phyloP scores from a whole-genome alignment of 345 rosid species.

The Excoecaria cochinchinensis region DNA sequence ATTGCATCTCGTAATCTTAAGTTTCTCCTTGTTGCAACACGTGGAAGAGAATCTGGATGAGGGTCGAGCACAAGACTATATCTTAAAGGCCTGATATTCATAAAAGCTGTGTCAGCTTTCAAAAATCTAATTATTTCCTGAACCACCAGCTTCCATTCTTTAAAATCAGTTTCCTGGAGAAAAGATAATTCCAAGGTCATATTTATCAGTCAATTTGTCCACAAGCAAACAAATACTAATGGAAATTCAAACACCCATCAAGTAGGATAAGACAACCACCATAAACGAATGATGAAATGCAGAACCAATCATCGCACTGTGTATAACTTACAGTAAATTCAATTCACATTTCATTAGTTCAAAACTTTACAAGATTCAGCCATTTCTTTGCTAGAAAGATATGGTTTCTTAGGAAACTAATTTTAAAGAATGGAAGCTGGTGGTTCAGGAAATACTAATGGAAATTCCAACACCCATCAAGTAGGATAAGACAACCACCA shows the following conservation, averaged over 20 bases:
- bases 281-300: neutral
- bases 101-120: conserved; percentile 88
- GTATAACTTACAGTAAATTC: neutral
- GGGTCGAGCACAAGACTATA: conserved; percentile 83
- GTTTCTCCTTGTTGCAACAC: conserved; percentile 51
- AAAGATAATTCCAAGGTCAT: conserved; percentile 29
- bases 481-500: neutral
- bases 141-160: conserved; percentile 97
- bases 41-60: conserved; percentile 62
- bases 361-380: neutral
- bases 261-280: neutral
- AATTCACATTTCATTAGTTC: neutral
- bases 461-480: conserved; percentile 10
- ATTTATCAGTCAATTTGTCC: conserved; percentile 13
- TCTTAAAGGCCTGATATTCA: conserved; percentile 94
- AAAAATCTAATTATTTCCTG: conserved; percentile 91
- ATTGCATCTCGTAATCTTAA: conserved; percentile 80
- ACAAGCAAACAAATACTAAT: conserved; percentile 8
- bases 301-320: neutral
- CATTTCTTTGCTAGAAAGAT: neutral
- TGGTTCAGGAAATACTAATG: conserved; percentile 58
- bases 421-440: conserved; percentile 97
- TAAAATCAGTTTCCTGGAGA: conserved; percentile 90
- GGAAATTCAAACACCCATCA: conserved; percentile 10
- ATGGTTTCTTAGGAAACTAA: conserved; percentile 53